Conservation (phyloP, 441 rosid species). For the Pelargonium cotyledonis region DNA sequence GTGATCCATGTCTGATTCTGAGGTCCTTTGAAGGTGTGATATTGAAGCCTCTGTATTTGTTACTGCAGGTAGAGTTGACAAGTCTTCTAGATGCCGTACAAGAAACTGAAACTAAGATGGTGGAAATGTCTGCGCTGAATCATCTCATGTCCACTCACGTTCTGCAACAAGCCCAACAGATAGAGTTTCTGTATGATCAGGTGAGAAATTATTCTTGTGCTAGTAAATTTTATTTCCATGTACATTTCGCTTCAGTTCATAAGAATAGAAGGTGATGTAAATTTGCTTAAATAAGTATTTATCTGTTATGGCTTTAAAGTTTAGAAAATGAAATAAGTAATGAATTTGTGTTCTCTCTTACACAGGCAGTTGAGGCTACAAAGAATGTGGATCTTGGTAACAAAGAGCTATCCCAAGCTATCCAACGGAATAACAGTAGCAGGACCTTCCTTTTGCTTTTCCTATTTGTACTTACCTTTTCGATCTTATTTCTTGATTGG, state of each 20-base stretch:
- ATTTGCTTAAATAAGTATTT: neutral
- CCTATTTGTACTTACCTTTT: conserved; percentile 73
- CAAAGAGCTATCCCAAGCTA: conserved; percentile 64
- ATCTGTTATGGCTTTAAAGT: neutral
- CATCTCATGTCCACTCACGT: conserved; percentile 92
- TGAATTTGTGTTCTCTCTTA: neutral
- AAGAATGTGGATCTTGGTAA: conserved; percentile 48
- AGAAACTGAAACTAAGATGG: conserved; percentile 92
- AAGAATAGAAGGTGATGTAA: neutral
- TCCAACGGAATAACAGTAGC: conserved; percentile 75
- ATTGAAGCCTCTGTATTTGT: conserved; percentile 13
- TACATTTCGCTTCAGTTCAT: neutral
- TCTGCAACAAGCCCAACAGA: conserved; percentile 91
- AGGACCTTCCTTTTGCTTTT: conserved; percentile 86
- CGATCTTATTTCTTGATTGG: conserved; percentile 87
- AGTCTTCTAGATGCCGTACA: conserved; percentile 76
- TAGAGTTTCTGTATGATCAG: conserved; percentile 78
- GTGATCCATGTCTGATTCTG: conserved; percentile 12
- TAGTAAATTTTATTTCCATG: neutral
- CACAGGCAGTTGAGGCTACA: conserved; percentile 49
- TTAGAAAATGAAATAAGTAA: neutral
- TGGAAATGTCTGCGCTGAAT: conserved; percentile 95
- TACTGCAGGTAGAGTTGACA: conserved; percentile 69
- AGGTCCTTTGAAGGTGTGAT: conserved; percentile 2
- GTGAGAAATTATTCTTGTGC: conserved; percentile 29